A percentile compares a stretch with the other conserved stretches of the same genome.
phyloP scores from a whole-genome alignment of 108 stramenopile genomes.

The Aurantiochytrium sp. region DNA sequence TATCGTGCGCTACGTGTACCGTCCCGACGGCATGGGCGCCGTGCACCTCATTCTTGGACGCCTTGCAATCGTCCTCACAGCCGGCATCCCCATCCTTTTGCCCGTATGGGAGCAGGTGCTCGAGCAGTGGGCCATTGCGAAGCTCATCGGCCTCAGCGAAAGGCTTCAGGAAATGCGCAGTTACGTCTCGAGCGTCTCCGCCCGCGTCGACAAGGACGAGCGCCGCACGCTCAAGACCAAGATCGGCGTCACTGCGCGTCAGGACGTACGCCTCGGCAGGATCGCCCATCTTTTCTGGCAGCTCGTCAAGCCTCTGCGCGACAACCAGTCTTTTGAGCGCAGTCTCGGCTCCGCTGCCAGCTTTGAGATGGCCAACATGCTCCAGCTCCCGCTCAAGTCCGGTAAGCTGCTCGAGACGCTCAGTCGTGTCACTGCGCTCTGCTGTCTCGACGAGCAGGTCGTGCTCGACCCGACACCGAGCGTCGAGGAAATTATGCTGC shows the following conservation, averaged over 20 bases:
- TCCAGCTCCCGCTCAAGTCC: background rate
- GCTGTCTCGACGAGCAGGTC: constrained; percentile 11
- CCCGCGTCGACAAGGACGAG: constrained; percentile 7
- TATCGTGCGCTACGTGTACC: background rate
- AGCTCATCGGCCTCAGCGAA: constrained; percentile 19
- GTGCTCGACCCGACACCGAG: background rate
- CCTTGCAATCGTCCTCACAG: background rate
- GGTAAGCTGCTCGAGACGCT: background rate
- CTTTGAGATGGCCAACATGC: constrained; percentile 21
- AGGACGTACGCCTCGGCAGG: background rate
- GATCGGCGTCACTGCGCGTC: background rate
- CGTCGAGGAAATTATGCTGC: background rate
- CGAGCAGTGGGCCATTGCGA: constrained; percentile 16
- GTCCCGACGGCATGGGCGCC: background rate
- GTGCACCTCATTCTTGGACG: background rate
- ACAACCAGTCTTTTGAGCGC: background rate
- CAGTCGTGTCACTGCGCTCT: background rate
- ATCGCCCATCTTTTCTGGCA: background rate
- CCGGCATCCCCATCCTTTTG: background rate
- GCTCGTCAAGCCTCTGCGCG: background rate
- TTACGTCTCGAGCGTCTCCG: background rate
- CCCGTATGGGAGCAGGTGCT: background rate
- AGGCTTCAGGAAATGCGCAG: background rate
- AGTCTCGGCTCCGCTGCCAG: background rate
- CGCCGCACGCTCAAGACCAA: background rate